phyloP scores from a whole-genome alignment of 2,329 filamentous ascomycete genomes.

The Saccharata proteae region DNA sequence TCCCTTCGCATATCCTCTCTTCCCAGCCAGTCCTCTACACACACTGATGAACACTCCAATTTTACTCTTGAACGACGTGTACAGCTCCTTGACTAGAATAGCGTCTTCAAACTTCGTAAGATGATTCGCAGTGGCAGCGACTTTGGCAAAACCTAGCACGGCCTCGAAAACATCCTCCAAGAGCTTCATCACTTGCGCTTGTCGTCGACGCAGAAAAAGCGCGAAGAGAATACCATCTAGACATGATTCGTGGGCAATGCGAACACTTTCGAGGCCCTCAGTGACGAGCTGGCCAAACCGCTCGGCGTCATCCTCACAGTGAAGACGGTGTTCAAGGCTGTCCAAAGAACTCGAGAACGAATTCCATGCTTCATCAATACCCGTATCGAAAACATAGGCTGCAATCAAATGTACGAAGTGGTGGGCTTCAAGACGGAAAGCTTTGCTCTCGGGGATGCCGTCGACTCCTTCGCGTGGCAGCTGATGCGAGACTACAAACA shows the following conservation, averaged over 20 bases:
- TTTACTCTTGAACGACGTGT: conserved; percentile 57
- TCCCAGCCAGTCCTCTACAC: conserved; percentile 55
- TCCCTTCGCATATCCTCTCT: conserved; percentile 32
- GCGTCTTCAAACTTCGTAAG: conserved; percentile 20
- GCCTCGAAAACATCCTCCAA: conserved; percentile 65
- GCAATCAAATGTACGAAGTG: conserved; percentile 65
- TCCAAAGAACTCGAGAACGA: conserved; percentile 56
- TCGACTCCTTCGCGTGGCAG: conserved; percentile 16
- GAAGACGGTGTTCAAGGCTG: conserved; percentile 47
- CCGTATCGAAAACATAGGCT: conserved; percentile 69
- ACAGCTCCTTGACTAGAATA: conserved; percentile 39
- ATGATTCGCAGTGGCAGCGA: conserved; percentile 21
- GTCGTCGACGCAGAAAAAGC: conserved; percentile 61
- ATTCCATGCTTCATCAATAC: conserved; percentile 61
- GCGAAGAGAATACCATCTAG: conserved; percentile 65
- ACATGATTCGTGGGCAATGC: conserved; percentile 57
- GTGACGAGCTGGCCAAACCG: conserved; percentile 34
- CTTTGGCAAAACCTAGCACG: conserved; percentile 54
- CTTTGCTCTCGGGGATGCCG: not conserved
- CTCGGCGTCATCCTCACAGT: conserved; percentile 21
- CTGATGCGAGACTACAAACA: conserved; percentile 50
- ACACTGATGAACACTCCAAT: conserved; percentile 63
- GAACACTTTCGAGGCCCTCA: conserved; percentile 54
- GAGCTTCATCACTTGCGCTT: conserved; percentile 58
- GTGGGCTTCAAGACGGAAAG: conserved; percentile 64